A percentile compares a stretch with the other conserved stretches of the same genome.
These are phyloP conservation scores for Viscum album DNA, from an alignment of 177 flowering plant genomes.

Conservation along the genomic window DNA sequence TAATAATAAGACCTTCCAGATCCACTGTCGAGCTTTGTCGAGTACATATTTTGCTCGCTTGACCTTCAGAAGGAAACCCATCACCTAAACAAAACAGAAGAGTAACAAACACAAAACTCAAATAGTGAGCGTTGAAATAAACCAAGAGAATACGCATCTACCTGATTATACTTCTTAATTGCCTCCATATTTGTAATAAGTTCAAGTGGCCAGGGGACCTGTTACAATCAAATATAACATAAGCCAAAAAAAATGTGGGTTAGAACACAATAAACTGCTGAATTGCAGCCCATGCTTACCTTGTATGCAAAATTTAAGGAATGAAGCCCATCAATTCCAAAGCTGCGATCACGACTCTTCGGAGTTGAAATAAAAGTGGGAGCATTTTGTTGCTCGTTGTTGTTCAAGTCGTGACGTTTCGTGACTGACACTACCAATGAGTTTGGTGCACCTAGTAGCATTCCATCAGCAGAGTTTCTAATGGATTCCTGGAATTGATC, in stretches of 20 bases:
- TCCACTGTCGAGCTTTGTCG: conserved; percentile 90
- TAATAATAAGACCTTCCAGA: conserved; percentile 98
- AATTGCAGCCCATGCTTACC: conserved; percentile 32
- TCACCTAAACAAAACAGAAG: conserved; percentile 44
- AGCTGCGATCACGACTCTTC: conserved; percentile 31
- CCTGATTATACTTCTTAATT: conserved; percentile 91
- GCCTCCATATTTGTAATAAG: conserved; percentile 81
- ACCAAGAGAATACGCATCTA: conserved; percentile 17
- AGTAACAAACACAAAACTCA: neutral
- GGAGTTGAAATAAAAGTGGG: conserved; percentile 30
- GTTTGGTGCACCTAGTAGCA: conserved; percentile 65
- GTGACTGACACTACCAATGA: conserved; percentile 62
- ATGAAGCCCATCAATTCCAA: conserved; percentile 73
- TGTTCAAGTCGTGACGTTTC: conserved; percentile 25
- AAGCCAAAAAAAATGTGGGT: neutral
- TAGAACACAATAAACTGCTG: neutral
- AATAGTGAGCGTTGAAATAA: neutral
- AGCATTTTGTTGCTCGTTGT: conserved; percentile 25
- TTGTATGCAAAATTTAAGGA: conserved; percentile 65
- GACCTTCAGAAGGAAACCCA: conserved; percentile 80
- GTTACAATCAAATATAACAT: conserved; percentile 4
- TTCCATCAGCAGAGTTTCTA: conserved; percentile 76
- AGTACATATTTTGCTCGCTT: conserved; percentile 94
- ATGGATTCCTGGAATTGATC: conserved; percentile 63
- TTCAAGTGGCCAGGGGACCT: conserved; percentile 99